A percentile compares a stretch with the other conserved stretches of the same genome.
phyloP scores from a whole-genome alignment of 2,329 filamentous ascomycete genomes.

The Akanthomyces dipterigenus region DNA sequence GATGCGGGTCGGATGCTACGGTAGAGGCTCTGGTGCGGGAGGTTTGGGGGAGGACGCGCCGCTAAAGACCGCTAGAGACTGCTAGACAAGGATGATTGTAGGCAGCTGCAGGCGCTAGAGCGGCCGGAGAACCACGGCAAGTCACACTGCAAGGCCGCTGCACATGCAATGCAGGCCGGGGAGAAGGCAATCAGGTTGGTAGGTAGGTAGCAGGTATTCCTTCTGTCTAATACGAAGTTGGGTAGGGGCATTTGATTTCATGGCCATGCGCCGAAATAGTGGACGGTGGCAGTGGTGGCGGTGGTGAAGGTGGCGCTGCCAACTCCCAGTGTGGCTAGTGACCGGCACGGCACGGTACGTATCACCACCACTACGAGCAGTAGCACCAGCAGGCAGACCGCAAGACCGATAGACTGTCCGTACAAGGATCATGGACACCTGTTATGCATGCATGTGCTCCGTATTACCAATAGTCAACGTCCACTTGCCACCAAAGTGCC shows the following conservation, averaged over 20 bases:
- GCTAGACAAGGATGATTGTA: neutral
- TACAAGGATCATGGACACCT: too few species aligned
- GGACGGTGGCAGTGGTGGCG: neutral
- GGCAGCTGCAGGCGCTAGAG: neutral
- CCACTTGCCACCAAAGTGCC: neutral
- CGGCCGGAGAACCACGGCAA: neutral
- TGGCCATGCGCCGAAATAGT: neutral
- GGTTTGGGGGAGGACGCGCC: neutral
- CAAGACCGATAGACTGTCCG: neutral
- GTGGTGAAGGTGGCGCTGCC: neutral
- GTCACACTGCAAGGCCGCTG: slow-evolving; percentile 1
- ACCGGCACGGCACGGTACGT: neutral
- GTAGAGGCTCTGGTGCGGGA: slow-evolving; percentile 1
- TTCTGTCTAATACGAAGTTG: neutral
- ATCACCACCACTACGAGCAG: neutral
- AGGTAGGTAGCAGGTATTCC: too few species aligned
- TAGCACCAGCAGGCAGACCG: neutral
- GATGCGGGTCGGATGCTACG: slow-evolving; percentile 10
- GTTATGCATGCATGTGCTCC: too few species aligned
- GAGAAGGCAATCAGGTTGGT: neutral
- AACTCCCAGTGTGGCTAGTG: neutral
- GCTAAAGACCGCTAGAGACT: neutral
- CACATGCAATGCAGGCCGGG: neutral
- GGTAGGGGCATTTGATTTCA: neutral
- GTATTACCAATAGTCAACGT: neutral